Evolutionary conservation across 2,329 filamentous ascomycete species (phyloP).

Genomic region (Hypoxylon rubiginosum): DNA sequence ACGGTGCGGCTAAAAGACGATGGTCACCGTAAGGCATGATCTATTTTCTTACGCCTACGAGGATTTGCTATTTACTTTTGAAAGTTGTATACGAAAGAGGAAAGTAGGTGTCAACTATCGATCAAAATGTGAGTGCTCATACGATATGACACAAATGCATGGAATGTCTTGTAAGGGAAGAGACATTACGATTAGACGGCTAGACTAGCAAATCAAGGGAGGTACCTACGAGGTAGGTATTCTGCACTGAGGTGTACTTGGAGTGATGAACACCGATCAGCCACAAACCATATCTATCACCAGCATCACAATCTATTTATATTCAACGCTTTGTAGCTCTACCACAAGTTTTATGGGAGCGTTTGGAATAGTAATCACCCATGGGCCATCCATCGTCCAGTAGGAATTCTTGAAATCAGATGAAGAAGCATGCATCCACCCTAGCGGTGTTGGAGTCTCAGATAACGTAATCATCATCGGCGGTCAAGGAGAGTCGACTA

Average conservation of each 20-base stretch:
- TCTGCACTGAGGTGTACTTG: not conserved
- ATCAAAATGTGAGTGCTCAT: not conserved
- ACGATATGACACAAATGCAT: not conserved
- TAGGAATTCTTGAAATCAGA: not conserved
- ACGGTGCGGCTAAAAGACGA: slow-evolving; percentile 16
- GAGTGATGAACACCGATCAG: not conserved
- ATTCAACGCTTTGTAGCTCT: not conserved
- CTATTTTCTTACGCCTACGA: not conserved
- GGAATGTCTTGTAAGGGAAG: not conserved
- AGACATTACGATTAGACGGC: slow-evolving; percentile 2
- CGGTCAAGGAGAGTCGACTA: not conserved
- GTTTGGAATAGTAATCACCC: not conserved
- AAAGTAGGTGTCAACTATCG: slow-evolving; percentile 8
- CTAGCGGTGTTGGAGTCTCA: not conserved
- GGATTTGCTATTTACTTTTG: not conserved
- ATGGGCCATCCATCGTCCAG: not conserved
- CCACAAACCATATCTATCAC: not conserved
- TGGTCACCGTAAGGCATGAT: not conserved
- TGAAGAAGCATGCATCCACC: not conserved
- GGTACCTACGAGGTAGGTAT: not conserved
- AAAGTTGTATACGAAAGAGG: slow-evolving; percentile 1
- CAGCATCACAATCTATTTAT: not conserved
- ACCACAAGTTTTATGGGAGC: not conserved
- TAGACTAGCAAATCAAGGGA: not conserved
- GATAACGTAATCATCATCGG: slow-evolving; percentile 1